phyloP scores from a whole-genome alignment of 768 basidiomycete species.

The Tubosaeta sp. region DNA sequence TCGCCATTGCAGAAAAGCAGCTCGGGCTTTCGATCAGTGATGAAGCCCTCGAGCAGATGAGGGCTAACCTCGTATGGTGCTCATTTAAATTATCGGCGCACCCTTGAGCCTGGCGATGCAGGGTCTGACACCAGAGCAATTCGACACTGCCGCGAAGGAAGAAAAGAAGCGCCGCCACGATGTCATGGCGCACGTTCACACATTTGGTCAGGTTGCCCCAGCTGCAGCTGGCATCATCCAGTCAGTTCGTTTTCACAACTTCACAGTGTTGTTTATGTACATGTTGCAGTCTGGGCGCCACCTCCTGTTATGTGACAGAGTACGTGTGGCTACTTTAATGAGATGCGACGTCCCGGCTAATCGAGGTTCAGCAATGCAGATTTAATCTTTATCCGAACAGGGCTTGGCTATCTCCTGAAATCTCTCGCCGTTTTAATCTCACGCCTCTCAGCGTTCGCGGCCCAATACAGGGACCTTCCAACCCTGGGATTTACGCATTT shows the following conservation, averaged over 20 bases:
- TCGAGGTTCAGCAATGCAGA: conserved; percentile 78
- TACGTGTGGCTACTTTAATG: conserved; percentile 36
- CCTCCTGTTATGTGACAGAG: conserved; percentile 99
- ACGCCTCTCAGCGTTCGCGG: conserved; percentile 80
- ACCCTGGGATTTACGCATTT: conserved; percentile 98
- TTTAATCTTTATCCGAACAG: conserved; percentile 91
- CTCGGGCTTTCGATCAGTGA: conserved; percentile 88
- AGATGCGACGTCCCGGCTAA: conserved; percentile 6
- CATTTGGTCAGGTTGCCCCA: conserved; percentile 90
- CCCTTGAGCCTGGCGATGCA: conserved; percentile 29
- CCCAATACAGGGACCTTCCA: conserved; percentile 81
- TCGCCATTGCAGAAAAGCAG: conserved; percentile 95
- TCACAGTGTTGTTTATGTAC: conserved; percentile 11
- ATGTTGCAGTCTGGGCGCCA: conserved; percentile 75
- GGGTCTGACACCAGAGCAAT: conserved; percentile 85
- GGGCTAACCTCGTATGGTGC: conserved; percentile 68
- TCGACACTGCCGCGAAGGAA: conserved; percentile 85
- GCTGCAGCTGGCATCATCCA: conserved; percentile 96
- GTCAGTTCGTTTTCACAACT: conserved; percentile 38
- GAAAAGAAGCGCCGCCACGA: conserved; percentile 98
- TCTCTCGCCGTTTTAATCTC: conserved; percentile 91
- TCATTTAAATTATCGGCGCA: neutral
- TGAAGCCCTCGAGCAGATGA: conserved; percentile 92
- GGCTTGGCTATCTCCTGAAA: conserved; percentile 75
- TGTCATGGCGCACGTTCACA: conserved; percentile 99